These are phyloP conservation scores for thale cress (Arabidopsis thaliana) DNA, from an alignment of 345 rosid species.

Conservation along the genomic window DNA sequence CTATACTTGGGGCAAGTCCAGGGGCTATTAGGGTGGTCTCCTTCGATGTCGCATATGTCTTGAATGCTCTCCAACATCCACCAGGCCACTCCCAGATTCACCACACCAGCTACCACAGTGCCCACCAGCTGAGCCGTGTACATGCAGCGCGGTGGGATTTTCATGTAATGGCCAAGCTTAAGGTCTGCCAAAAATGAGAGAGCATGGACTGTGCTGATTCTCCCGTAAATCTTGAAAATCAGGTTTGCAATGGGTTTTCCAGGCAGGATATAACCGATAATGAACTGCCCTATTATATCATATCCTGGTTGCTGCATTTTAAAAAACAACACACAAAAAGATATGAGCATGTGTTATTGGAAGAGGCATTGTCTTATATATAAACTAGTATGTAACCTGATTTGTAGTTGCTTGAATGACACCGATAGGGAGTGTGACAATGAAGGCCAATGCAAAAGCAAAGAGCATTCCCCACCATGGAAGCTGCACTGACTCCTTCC, in stretches of 20 bases:
- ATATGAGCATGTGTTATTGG: constrained; percentile 16
- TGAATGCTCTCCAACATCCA: constrained; percentile 96
- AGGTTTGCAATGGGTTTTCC: constrained; percentile 96
- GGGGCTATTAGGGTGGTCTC: constrained; percentile 79
- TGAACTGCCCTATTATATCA: constrained; percentile 97
- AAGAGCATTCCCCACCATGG: constrained; percentile 98
- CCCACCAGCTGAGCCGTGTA: constrained; percentile 95
- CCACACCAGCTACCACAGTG: constrained; percentile 74
- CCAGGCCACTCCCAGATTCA: constrained; percentile 97
- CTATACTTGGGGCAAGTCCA: constrained; percentile 99
- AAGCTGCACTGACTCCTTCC: constrained; percentile 79
- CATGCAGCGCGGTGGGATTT: constrained; percentile 98
- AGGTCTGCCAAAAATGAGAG: constrained; percentile 97
- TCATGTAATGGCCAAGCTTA: constrained; percentile 99
- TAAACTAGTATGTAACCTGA: constrained; percentile 57
- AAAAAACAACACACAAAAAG: not conserved
- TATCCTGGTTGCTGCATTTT: constrained; percentile 95
- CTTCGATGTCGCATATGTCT: constrained; percentile 79
- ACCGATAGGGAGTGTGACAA: constrained; percentile 96
- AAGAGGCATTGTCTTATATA: not conserved
- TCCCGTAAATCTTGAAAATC: constrained; percentile 94
- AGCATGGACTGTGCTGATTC: constrained; percentile 95
- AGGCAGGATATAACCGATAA: constrained; percentile 84
- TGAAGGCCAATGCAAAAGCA: constrained; percentile 83
- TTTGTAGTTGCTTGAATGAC: constrained; percentile 99